Evolutionary conservation across 768 basidiomycete genomes (phyloP).

Genomic region (Mycena vulgaris): DNA sequence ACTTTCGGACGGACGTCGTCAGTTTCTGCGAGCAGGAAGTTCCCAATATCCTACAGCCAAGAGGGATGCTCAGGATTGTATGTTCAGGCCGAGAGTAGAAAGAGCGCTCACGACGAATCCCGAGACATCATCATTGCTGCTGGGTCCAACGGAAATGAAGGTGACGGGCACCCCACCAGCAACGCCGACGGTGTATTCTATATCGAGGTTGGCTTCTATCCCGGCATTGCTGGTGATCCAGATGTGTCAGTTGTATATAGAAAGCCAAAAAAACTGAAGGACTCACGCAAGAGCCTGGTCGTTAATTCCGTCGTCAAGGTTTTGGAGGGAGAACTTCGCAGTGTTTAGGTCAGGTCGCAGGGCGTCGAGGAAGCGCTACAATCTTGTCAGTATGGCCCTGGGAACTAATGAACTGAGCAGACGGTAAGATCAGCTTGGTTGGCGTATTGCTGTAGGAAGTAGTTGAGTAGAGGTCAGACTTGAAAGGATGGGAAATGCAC

Average conservation of each 20-base stretch:
- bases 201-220: slow-evolving; percentile 59
- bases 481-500: background rate
- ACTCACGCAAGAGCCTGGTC: slow-evolving; percentile 48
- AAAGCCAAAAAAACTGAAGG: background rate
- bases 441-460: slow-evolving; percentile 37
- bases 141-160: slow-evolving; percentile 46
- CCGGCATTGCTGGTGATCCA: slow-evolving; percentile 31
- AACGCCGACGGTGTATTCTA: slow-evolving; percentile 58
- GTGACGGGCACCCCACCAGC: slow-evolving; percentile 54
- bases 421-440: slow-evolving; percentile 45
- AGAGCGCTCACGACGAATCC: slow-evolving; percentile 15
- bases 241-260: background rate
- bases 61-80: background rate
- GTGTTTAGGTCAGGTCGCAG: slow-evolving; percentile 30
- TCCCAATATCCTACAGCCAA: slow-evolving; percentile 34
- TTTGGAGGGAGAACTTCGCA: slow-evolving; percentile 36
- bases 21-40: slow-evolving; percentile 57
- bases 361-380: slow-evolving; percentile 37
- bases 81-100: background rate
- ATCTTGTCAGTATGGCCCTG: background rate
- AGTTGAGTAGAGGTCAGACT: background rate
- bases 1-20: slow-evolving; percentile 58
- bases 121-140: background rate
- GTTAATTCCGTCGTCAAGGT: slow-evolving; percentile 43
- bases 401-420: too few species aligned